Evolutionary conservation across 148 eudicot genomes (phyloP).

Genomic region (Heliosperma pusillum): DNA sequence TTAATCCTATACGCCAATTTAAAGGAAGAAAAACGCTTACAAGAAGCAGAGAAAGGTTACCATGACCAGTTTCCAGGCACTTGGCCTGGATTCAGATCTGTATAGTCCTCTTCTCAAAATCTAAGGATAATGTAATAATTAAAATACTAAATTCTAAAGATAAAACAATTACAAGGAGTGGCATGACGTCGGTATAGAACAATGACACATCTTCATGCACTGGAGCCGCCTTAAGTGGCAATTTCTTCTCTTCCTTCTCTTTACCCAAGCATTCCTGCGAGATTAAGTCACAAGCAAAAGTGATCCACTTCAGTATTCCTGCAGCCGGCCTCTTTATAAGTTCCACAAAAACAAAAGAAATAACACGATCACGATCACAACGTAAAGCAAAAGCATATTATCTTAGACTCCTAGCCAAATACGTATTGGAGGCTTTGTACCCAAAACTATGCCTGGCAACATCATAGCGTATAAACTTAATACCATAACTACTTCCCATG

Average conservation of each 20-base stretch:
- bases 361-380: too few relatives aligned
- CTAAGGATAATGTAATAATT: not conserved
- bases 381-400: too few relatives aligned
- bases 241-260: constrained; percentile 66
- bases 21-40: too few relatives aligned
- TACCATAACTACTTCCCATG: too few relatives aligned
- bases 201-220: constrained; percentile 74
- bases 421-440: too few relatives aligned
- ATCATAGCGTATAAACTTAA: too few relatives aligned
- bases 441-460: too few relatives aligned
- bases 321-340: too few relatives aligned
- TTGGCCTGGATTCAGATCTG: too few relatives aligned
- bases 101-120: not conserved
- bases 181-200: constrained; percentile 89
- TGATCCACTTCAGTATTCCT: not conserved
- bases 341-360: too few relatives aligned
- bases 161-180: constrained; percentile 63
- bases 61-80: not conserved
- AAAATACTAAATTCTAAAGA: not conserved
- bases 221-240: constrained; percentile 26
- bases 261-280: constrained; percentile 69
- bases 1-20: too few relatives aligned
- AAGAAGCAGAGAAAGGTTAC: not conserved
- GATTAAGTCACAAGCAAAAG: not conserved
- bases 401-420: too few relatives aligned